These are phyloP conservation scores for Apodospora peruviana DNA, from an alignment of 495 filamentous ascomycete species.

Conservation along the genomic window DNA sequence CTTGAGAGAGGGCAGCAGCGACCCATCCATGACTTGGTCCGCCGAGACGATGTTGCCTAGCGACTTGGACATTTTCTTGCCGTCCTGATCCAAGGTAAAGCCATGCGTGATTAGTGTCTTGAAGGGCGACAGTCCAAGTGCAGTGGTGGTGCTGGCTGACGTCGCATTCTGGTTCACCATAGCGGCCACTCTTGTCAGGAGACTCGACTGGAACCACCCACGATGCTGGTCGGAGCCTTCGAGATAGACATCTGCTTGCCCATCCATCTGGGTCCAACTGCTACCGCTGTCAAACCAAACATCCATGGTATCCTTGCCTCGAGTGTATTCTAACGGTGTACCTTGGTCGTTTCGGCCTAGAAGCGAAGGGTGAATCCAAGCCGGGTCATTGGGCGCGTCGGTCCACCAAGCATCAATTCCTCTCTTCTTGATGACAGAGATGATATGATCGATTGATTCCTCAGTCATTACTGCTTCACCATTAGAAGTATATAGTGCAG, in stretches of 20 bases:
- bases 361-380: slow-evolving; percentile 65
- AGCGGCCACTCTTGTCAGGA: slow-evolving; percentile 71
- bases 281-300: slow-evolving; percentile 99
- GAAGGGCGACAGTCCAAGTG: slow-evolving; percentile 56
- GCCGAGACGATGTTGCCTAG: slow-evolving; percentile 85
- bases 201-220: slow-evolving; percentile 98
- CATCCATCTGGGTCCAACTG: slow-evolving; percentile 69
- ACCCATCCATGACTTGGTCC: slow-evolving; percentile 74
- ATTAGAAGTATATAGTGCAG: slow-evolving; percentile 71
- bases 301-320: slow-evolving; percentile 97
- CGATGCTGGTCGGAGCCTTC: slow-evolving; percentile 95
- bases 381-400: slow-evolving; percentile 62
- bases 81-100: slow-evolving; percentile 81
- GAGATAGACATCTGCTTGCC: slow-evolving; percentile 79
- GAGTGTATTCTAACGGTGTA: slow-evolving; percentile 42
- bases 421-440: slow-evolving; percentile 64
- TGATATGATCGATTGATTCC: slow-evolving; percentile 79
- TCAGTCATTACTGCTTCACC: slow-evolving; percentile 69
- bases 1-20: slow-evolving; percentile 47
- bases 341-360: slow-evolving; percentile 21
- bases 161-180: slow-evolving; percentile 18
- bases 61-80: slow-evolving; percentile 98
- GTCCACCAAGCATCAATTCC: slow-evolving; percentile 94
- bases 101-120: slow-evolving; percentile 87
- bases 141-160: slow-evolving; percentile 10